Evolutionary conservation across 192 early-diverging fungal species (phyloP).

Genomic region (Coemansia sp.): DNA sequence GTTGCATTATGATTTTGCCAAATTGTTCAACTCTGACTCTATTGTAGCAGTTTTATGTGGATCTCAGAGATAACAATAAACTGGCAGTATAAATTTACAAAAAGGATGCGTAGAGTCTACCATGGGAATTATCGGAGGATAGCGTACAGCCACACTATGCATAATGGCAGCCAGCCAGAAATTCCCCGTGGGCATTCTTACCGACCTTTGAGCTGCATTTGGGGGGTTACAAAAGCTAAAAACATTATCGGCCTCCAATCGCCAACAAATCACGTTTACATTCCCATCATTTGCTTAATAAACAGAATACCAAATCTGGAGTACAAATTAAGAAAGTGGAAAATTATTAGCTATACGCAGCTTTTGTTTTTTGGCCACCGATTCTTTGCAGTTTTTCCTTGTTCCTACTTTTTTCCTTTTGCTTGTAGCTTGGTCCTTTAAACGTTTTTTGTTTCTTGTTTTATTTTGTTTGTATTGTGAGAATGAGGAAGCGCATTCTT

Average conservation of each 20-base stretch:
- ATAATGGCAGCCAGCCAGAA: no score
- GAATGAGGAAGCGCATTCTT: background rate
- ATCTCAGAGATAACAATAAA: background rate
- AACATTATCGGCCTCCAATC: background rate
- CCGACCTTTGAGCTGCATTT: no score
- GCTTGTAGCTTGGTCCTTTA: background rate
- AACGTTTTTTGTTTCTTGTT: background rate
- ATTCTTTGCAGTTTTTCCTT: background rate
- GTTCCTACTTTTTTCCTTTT: background rate
- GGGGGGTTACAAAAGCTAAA: no score
- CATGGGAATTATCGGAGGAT: background rate
- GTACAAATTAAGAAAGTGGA: background rate
- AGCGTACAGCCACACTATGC: background rate
- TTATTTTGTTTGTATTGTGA: background rate
- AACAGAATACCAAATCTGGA: background rate
- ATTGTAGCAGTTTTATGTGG: background rate
- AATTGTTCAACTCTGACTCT: background rate
- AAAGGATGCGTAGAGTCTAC: background rate
- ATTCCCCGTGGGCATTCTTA: no score
- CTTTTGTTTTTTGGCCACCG: background rate
- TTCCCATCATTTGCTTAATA: background rate
- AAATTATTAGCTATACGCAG: background rate
- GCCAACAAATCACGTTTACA: background rate
- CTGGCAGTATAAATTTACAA: background rate
- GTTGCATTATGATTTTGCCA: background rate